A percentile compares a stretch with the other conserved stretches of the same genome.
Conservation (phyloP, 148 eudicot genomes). For the Vaccinium macrocarpon region DNA sequence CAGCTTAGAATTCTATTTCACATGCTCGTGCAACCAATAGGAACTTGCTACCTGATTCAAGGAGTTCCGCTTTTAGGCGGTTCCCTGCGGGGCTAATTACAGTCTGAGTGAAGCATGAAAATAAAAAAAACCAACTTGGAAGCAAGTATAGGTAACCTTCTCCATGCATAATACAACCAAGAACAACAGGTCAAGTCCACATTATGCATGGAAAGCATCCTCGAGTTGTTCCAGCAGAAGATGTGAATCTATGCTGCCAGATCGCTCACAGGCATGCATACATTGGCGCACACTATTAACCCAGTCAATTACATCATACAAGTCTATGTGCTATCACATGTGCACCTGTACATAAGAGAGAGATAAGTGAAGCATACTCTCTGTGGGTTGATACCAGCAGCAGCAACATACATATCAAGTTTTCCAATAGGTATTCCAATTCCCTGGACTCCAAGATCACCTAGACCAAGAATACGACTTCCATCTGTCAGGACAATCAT, state of each 20-base stretch:
- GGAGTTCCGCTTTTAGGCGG: too few species aligned
- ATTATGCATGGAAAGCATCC: conserved; percentile 3
- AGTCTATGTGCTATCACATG: background rate
- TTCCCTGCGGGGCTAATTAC: too few species aligned
- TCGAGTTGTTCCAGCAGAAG: background rate
- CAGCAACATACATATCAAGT: conserved; percentile 98
- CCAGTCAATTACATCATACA: background rate
- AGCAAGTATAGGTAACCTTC: background rate
- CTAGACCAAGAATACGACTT: conserved; percentile 96
- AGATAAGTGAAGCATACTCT: conserved; percentile 47
- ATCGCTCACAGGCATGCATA: background rate
- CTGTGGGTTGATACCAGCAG: conserved; percentile 97
- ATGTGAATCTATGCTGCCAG: background rate
- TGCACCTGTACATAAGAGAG: background rate
- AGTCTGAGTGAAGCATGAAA: too few species aligned
- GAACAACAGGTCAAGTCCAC: background rate
- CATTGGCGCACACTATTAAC: background rate
- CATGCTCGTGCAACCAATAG: too few species aligned
- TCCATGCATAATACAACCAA: background rate
- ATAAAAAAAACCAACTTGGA: background rate
- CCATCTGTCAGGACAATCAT: conserved; percentile 99
- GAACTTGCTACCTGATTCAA: too few species aligned
- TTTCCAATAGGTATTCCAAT: conserved; percentile 98
- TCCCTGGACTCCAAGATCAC: conserved; percentile 99
- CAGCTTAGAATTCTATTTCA: too few species aligned